These are phyloP conservation scores for Plantago ovata DNA, from an alignment of 257 asterid species.

Conservation along the genomic window DNA sequence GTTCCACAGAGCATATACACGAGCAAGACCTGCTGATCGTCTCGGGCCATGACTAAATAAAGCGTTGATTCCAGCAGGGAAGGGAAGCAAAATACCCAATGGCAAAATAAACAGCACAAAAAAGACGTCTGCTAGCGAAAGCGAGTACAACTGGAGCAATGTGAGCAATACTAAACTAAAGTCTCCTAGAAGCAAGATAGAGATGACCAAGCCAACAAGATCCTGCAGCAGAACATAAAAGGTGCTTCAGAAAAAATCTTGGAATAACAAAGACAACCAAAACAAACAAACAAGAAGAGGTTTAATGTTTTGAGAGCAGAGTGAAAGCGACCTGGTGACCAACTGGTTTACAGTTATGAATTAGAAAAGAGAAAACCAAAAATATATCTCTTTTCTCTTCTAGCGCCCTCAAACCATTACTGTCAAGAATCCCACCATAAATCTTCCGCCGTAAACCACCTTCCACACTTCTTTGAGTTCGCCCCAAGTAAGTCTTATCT, in stretches of 20 bases:
- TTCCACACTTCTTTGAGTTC: slow-evolving; percentile 34
- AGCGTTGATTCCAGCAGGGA: slow-evolving; percentile 98
- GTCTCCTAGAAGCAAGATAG: slow-evolving; percentile 94
- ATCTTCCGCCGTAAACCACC: slow-evolving; percentile 46
- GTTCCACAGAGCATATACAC: slow-evolving; percentile 94
- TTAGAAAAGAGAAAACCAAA: slow-evolving; percentile 70
- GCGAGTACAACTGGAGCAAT: slow-evolving; percentile 90
- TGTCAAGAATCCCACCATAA: slow-evolving; percentile 56
- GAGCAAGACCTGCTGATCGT: slow-evolving; percentile 95
- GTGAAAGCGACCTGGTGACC: slow-evolving; percentile 80
- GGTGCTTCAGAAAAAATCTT: not conserved
- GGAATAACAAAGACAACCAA: not conserved
- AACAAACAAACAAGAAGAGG: slow-evolving; percentile 5
- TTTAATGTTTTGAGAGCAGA: no score
- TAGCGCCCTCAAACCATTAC: slow-evolving; percentile 62
- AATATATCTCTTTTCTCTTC: slow-evolving; percentile 77
- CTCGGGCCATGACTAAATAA: slow-evolving; percentile 95
- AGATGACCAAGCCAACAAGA: slow-evolving; percentile 93
- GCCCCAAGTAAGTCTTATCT: slow-evolving; percentile 37
- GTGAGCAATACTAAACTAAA: slow-evolving; percentile 96
- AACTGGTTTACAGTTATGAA: slow-evolving; percentile 90
- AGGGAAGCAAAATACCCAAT: slow-evolving; percentile 85
- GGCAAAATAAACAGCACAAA: slow-evolving; percentile 86
- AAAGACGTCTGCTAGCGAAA: slow-evolving; percentile 79
- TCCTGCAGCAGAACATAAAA: slow-evolving; percentile 57